A percentile compares a stretch with the other conserved stretches of the same genome.
phyloP scores from a whole-genome alignment of 2,329 filamentous ascomycete species.

The Diaporthe sp. region DNA sequence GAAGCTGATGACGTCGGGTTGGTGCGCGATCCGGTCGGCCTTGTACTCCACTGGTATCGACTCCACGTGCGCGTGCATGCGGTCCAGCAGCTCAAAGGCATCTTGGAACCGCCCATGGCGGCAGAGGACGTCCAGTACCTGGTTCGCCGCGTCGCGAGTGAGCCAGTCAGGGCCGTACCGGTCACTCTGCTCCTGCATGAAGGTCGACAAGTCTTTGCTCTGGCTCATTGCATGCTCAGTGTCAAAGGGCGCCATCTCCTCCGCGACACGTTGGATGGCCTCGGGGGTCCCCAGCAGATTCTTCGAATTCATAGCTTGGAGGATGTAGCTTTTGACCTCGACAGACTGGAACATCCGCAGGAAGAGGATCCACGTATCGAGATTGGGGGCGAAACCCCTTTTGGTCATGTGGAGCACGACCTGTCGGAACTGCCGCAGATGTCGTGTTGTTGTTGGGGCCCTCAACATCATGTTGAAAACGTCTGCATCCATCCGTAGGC shows the following conservation, averaged over 20 bases:
- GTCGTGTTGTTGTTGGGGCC: conserved; percentile 54
- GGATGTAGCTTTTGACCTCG: conserved; percentile 61
- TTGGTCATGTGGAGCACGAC: conserved; percentile 57
- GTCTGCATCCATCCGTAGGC: conserved; percentile 59
- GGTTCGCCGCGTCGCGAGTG: conserved; percentile 52
- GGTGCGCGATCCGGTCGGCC: conserved; percentile 33
- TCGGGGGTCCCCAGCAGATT: conserved; percentile 56
- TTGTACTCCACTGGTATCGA: not conserved
- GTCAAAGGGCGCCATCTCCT: conserved; percentile 59
- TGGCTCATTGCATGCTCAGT: conserved; percentile 56
- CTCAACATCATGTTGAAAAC: conserved; percentile 64
- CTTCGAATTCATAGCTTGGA: conserved; percentile 61
- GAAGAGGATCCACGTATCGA: conserved; percentile 63
- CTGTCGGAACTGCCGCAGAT: conserved; percentile 58
- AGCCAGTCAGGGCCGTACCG: conserved; percentile 64
- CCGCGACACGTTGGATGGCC: conserved; percentile 55
- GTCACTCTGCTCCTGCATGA: conserved; percentile 56
- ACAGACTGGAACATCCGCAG: conserved; percentile 70
- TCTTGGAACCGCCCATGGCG: conserved; percentile 53
- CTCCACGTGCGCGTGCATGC: conserved; percentile 45
- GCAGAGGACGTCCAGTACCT: conserved; percentile 58
- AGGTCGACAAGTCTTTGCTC: conserved; percentile 51
- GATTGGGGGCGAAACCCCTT: conserved; percentile 56
- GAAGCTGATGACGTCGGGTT: conserved; percentile 51
- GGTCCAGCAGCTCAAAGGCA: conserved; percentile 49